Base-by-base conservation (phyloP, 495 filamentous ascomycete species). In the Penicillium paxilli region DNA sequence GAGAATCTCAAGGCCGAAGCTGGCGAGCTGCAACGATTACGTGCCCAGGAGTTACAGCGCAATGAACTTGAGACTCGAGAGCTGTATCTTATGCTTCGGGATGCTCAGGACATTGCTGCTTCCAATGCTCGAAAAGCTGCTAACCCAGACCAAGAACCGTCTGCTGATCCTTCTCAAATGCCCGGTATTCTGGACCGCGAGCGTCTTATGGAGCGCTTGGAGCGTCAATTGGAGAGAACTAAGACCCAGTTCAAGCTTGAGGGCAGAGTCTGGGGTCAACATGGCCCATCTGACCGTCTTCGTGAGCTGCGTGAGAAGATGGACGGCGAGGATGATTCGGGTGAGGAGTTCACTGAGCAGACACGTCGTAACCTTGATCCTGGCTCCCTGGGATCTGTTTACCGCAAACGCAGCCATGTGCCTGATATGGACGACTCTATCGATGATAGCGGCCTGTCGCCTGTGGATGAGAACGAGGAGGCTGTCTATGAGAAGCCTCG, bases 241-340 rank as follows among this genome's bases (percentile, higher is more conserved):
- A 98, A 98, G 80, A 98, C 94, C 4, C 92, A 98, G 67, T 96
- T 91, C 73, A 96, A 97, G 77, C 85, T 98, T 16, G 94, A 98
- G 68, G 94, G 94, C 57, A 91, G 90, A 72, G 87, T 92, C 17
- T 96, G 93, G 91, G 87, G 90, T 47, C 89, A 92, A 62, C 74
- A 87, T 63, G 88, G 87, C 23, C 93, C 94, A 24, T 96, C 91
- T 54, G 93, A 98, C 72, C 84, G 91, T 66, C 69, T 98, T 26
- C 88, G 94, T 55, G 94, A 96, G 58, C 76, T 98, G 20, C 87
- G 94, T 25, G 95, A 97, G 70, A 83, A 88, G 68, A 98, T 98
- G 94, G 95, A 98, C 49, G 90, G 82, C 35, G 65, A 78, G 37
- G 60, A 65, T 46, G 70, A 83, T 57, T 53, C 65, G 20, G 67